These are phyloP conservation scores for Ambrosiella xylebori DNA, from an alignment of 2,329 filamentous ascomycete species.

Conservation along the genomic window DNA sequence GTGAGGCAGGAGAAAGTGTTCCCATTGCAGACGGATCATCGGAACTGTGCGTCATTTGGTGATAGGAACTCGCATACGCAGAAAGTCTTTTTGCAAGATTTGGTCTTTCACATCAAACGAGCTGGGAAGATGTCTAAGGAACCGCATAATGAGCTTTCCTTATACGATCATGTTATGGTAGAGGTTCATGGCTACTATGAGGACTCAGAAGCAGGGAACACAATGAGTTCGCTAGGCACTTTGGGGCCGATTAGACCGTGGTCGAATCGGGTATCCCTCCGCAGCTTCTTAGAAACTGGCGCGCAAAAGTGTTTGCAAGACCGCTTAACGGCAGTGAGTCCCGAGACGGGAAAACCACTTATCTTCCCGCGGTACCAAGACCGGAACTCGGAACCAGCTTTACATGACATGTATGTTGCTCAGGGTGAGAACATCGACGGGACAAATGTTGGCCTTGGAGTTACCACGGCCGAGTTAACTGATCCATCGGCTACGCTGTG, in stretches of 20 bases:
- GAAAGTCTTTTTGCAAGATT: slow-evolving; percentile 23
- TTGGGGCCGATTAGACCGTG: slow-evolving; percentile 29
- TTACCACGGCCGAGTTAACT: background rate
- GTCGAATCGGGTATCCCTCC: slow-evolving; percentile 31
- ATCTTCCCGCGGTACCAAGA: slow-evolving; percentile 1
- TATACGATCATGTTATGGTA: slow-evolving; percentile 36
- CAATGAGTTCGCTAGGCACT: slow-evolving; percentile 9
- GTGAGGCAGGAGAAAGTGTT: slow-evolving; percentile 34
- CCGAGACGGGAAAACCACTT: slow-evolving; percentile 15
- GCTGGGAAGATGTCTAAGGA: slow-evolving; percentile 19
- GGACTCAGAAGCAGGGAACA: slow-evolving; percentile 22
- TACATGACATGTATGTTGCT: background rate
- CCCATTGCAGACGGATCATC: slow-evolving; percentile 36
- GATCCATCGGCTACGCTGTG: background rate
- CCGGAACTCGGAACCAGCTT: slow-evolving; percentile 3
- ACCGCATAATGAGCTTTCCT: slow-evolving; percentile 28
- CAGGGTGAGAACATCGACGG: too few relatives aligned
- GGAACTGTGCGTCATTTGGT: slow-evolving; percentile 37
- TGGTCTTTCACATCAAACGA: slow-evolving; percentile 19
- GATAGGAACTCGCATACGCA: slow-evolving; percentile 31
- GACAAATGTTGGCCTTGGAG: background rate
- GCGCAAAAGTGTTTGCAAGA: slow-evolving; percentile 37
- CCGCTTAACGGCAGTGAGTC: slow-evolving; percentile 23
- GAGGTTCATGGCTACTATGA: slow-evolving; percentile 44
- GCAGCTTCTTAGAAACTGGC: slow-evolving; percentile 37